These are phyloP conservation scores for Cladosporium halotolerans DNA, from an alignment of 2,329 filamentous ascomycete genomes.

Conservation along the genomic window DNA sequence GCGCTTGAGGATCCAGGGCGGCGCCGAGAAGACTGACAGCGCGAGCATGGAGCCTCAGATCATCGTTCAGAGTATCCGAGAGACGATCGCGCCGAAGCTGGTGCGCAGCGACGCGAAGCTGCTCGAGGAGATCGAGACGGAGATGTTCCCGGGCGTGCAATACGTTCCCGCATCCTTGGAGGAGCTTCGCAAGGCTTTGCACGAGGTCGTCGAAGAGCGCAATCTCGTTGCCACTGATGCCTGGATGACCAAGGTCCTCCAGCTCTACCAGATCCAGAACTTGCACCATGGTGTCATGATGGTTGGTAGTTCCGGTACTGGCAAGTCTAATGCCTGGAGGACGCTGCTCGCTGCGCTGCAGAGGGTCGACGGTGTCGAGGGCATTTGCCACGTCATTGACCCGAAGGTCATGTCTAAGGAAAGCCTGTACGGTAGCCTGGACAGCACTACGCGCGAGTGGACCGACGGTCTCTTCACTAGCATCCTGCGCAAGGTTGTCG, in stretches of 20 bases:
- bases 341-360: constrained; percentile 86
- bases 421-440: constrained; percentile 87
- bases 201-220: constrained; percentile 72
- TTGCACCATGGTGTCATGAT: constrained; percentile 99
- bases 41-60: constrained; percentile 90
- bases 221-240: constrained; percentile 85
- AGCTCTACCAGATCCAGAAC: constrained; percentile 95
- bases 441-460: constrained; percentile 97
- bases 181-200: constrained; percentile 73
- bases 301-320: constrained; percentile 95
- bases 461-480: constrained; percentile 97
- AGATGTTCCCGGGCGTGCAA: constrained; percentile 85
- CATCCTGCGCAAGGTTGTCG: constrained; percentile 95
- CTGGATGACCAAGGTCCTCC: constrained; percentile 96
- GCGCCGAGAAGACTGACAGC: constrained; percentile 48
- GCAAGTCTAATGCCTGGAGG: constrained; percentile 94
- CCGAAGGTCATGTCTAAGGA: constrained; percentile 99
- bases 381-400: constrained; percentile 95
- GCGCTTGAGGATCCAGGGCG: constrained; percentile 64
- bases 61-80: constrained; percentile 94
- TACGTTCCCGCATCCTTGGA: constrained; percentile 87
- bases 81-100: constrained; percentile 96
- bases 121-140: constrained; percentile 74
- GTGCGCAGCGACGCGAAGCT: constrained; percentile 86
- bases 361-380: constrained; percentile 83